Percentiles rank a stretch among this genome's conserved stretches.
Evolutionary conservation across 176 grass and related monocot genomes (phyloP).

Genomic region (Otatea glauca): DNA sequence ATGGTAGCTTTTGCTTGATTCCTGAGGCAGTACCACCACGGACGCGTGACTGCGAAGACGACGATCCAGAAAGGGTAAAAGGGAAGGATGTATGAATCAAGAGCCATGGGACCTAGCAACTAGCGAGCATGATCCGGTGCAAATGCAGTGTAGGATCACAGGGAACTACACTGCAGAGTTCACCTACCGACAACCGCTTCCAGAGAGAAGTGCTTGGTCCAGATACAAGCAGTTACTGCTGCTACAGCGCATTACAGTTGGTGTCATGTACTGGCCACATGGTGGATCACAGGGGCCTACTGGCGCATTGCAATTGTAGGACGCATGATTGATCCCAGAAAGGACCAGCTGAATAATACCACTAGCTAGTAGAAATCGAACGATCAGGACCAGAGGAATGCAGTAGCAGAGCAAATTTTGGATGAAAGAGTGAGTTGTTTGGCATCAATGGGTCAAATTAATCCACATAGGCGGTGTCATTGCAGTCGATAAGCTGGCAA

Average conservation of each 20-base stretch:
- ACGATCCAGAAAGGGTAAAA: not conserved
- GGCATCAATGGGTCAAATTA: not conserved
- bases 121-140: not conserved
- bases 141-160: not conserved
- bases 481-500: not conserved
- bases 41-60: not conserved
- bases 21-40: not conserved
- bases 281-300: constrained; percentile 25
- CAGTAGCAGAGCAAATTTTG: not conserved
- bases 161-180: not conserved
- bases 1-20: constrained; percentile 3
- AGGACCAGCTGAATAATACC: not conserved
- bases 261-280: constrained; percentile 35
- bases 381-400: not conserved
- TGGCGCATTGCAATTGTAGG: not conserved
- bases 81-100: not conserved
- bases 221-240: not conserved
- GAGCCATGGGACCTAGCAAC: not conserved
- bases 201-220: not conserved
- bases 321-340: constrained; percentile 32
- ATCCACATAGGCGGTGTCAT: not conserved
- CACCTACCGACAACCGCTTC: not conserved
- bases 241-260: constrained; percentile 10
- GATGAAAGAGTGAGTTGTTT: not conserved
- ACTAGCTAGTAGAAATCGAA: not conserved